Evolutionary conservation across 169 alveolate genomes (phyloP), one percentile per base, ranked within the genome.

Genomic region (Eimeria nieschulzi): DNA sequence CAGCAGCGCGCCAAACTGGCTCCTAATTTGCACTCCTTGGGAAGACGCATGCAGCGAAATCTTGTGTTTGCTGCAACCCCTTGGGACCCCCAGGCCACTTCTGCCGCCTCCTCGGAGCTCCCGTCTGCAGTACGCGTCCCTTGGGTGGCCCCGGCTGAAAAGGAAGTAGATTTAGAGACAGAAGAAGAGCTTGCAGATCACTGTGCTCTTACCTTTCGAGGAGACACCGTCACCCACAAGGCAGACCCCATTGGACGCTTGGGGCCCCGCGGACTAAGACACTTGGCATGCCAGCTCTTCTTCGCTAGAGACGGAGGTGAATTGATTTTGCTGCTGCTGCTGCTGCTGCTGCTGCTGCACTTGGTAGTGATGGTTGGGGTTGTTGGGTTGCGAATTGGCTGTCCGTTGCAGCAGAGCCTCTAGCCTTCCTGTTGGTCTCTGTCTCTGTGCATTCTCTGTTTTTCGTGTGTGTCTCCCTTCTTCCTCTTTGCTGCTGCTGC

Each of bases 191-290:
- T n/a, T 12, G 15, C 25, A 7, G 75, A 66, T 23, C 9, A 66
- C 9, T 66, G 75, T n/a, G 9, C 19, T 9, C 25, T 66, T 9
- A 7, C 25, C 15, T 13, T 13, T 13, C 9, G 25, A n/a, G 75
- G 75, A 66, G 75, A 66, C 75, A n/a, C 75, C 7, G 19, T 66
- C 7, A 13, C 33, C 75, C 75, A 66, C 75, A 9, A 23, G 25
- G 75, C 33, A 66, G 75, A 66, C 64, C 75, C 75, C 25, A 13
- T 66, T 9, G 75, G 75, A n/a, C 75, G 75, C 33, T 13, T 7
- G 15, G 75, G 33, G 9, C 75, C 75, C 25, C 33, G 33, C 15
- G 19, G 75, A 7, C 75, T 66, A 23, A 9, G 75, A n/a, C 25
- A 12, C 33, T n/a, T 66, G 75, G 75, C 75, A 7, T 66, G 75